These are phyloP conservation scores for Sporothrix schenckii DNA, from an alignment of 2,329 filamentous ascomycete genomes.

Conservation along the genomic window DNA sequence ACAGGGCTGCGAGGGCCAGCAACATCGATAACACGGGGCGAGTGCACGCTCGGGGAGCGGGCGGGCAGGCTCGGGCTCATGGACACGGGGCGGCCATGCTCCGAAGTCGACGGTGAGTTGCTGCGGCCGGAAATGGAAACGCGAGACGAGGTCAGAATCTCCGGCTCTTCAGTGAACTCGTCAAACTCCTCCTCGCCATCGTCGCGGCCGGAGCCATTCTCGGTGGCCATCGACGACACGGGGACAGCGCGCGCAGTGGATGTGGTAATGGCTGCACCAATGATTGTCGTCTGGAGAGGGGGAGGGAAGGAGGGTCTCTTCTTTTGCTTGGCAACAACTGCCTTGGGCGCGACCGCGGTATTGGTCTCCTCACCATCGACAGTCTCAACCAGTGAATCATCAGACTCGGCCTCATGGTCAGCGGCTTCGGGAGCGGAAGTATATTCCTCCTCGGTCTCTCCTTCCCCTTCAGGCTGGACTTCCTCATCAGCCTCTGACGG, in stretches of 20 bases:
- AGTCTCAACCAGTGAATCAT: not conserved
- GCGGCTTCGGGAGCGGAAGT: not conserved
- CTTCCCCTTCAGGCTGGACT: not conserved
- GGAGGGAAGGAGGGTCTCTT: conserved; percentile 10
- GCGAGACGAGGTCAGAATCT: conserved; percentile 60
- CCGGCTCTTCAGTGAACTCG: conserved; percentile 60
- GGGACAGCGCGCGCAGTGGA: conserved; percentile 16
- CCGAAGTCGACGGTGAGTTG: conserved; percentile 54
- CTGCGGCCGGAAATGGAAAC: conserved; percentile 57
- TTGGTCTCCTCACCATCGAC: not conserved
- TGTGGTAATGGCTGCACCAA: conserved; percentile 34
- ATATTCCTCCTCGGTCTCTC: not conserved
- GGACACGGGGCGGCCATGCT: conserved; percentile 48
- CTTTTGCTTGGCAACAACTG: conserved; percentile 16
- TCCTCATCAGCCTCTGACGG: conserved; percentile 24
- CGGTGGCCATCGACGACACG: conserved; percentile 9
- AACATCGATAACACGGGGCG: conserved; percentile 62
- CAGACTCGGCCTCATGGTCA: not conserved
- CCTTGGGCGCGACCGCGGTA: not conserved
- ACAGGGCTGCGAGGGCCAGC: conserved; percentile 55
- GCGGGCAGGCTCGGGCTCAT: conserved; percentile 46
- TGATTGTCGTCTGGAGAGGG: conserved; percentile 24
- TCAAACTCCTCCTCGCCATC: conserved; percentile 55
- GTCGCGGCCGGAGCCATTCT: conserved; percentile 42
- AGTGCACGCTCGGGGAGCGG: conserved; percentile 56